These are phyloP conservation scores for Colletotrichum horii DNA, from an alignment of 2,329 filamentous ascomycete genomes.

Conservation along the genomic window DNA sequence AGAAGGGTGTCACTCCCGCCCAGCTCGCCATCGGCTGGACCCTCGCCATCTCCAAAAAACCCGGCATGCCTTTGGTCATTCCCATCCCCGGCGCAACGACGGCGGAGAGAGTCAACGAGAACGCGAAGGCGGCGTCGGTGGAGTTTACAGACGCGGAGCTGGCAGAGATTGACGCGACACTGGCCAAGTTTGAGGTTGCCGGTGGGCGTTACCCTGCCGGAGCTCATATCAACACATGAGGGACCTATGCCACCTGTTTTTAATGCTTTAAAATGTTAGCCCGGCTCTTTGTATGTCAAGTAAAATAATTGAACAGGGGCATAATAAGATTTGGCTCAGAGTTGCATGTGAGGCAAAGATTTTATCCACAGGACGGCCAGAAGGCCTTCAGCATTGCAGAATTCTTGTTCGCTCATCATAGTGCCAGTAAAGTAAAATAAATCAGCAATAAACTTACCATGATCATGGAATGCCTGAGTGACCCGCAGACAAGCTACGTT, in stretches of 20 bases:
- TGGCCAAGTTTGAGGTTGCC: constrained; percentile 51
- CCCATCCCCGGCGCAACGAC: constrained; percentile 71
- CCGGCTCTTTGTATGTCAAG: background rate
- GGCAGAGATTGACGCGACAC: constrained; percentile 52
- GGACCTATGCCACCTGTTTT: background rate
- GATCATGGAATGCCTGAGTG: background rate
- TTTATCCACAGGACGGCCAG: constrained; percentile 34
- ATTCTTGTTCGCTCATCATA: constrained; percentile 43
- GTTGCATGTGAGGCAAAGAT: constrained; percentile 25
- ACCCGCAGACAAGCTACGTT: background rate
- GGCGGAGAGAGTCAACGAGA: constrained; percentile 63
- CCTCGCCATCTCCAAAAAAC: constrained; percentile 49
- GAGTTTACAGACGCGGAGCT: constrained; percentile 56
- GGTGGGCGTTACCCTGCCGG: constrained; percentile 54
- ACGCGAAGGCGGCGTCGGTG: constrained; percentile 54
- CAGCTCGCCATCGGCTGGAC: constrained; percentile 74
- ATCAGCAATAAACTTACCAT: constrained; percentile 28
- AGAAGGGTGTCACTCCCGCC: constrained; percentile 63
- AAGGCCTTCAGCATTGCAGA: constrained; percentile 53
- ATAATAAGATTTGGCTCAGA: constrained; percentile 3
- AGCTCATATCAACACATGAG: constrained; percentile 40
- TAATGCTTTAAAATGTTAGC: background rate
- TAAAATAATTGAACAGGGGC: background rate
- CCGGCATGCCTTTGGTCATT: constrained; percentile 63
- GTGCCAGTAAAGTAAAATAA: constrained; percentile 24